Base-by-base conservation (phyloP, 176 grass and related monocot species). In the Calamus simplicifolius region DNA sequence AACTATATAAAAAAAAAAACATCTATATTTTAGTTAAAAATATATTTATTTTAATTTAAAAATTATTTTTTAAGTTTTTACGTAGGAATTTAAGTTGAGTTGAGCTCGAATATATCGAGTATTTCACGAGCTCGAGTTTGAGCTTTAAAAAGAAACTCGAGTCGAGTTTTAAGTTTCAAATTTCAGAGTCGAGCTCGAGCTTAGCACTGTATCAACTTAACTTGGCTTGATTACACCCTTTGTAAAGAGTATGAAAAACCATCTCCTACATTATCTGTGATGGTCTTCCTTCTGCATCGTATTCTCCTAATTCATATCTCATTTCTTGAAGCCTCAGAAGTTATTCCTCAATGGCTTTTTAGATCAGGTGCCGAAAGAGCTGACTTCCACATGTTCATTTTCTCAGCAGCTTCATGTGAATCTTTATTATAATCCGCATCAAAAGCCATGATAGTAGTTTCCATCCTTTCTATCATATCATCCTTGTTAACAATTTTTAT, bases 231-330 rank as follows among this genome's bases (percentile, higher is more conserved):
- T n/a, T n/a, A n/a, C n/a, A n/a, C n/a, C n/a, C n/a, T n/a, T n/a
- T n/a, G n/a, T n/a, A n/a, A 64, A 85, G 59, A 58, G 87, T 81
- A 72, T 73, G 76, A 73, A 59, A 75, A 53, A 98, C 73, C 84
- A 88, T 92, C 67, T 69, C 77, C 93, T 84, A 98, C 51, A 75
- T 87, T 31, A 79, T 89, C 28, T 65, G 69, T 52, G 85, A 57
- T 56, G 81, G 68, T 73, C 74, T 80, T 75, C 93, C 93, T 79
- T 92, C 87, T 69, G 85, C 89, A 62, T 69, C 69, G 66, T 85
- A 92, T 27, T 89, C 84, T 58, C 93, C 87, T 68, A 98, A 92
- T 82, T 71, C 68, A 80, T 92, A 87, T 38, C 62, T 69, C 12
- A 62, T 18, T 18, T 74, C 52, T 56, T 31, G 60, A 68, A 67